These are phyloP conservation scores for Mortierella hygrophila DNA, from an alignment of 192 early-diverging fungal genomes.

Conservation along the genomic window DNA sequence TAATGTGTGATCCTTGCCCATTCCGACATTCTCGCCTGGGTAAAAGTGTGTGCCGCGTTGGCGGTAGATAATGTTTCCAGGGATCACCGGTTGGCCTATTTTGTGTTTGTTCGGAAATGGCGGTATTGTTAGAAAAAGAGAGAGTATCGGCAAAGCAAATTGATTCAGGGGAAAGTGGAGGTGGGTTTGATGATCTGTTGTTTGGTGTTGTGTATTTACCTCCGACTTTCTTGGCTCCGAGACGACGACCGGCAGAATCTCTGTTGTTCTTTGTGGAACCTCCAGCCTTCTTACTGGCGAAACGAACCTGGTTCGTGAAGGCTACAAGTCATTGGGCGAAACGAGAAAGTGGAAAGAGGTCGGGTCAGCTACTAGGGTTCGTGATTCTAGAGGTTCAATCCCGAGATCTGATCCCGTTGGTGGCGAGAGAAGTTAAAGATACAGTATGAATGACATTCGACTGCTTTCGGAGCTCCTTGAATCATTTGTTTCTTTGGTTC, in stretches of 20 bases:
- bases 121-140: not conserved
- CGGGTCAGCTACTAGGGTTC: not conserved
- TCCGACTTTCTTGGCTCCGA: slow-evolving; percentile 84
- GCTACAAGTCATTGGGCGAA: slow-evolving; percentile 4
- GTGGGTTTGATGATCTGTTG: not conserved
- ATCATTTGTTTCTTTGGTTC: no score
- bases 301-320: slow-evolving; percentile 71
- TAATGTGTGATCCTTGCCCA: slow-evolving; percentile 85
- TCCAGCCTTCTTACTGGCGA: slow-evolving; percentile 82
- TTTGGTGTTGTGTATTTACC: slow-evolving; percentile 36
- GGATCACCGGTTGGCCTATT: slow-evolving; percentile 73
- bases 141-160: not conserved
- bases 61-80: slow-evolving; percentile 86
- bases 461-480: no score
- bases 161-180: not conserved
- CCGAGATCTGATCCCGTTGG: not conserved
- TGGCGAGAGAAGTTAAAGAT: not conserved
- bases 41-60: slow-evolving; percentile 85
- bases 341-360: not conserved
- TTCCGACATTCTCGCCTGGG: slow-evolving; percentile 82
- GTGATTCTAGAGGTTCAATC: not conserved
- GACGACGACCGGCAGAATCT: slow-evolving; percentile 82
- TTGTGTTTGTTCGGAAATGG: not conserved
- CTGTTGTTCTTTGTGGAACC: slow-evolving; percentile 84
- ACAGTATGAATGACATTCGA: not conserved